These are phyloP conservation scores for Colletotrichum sojae DNA, from an alignment of 2,329 filamentous ascomycete genomes.

Conservation along the genomic window DNA sequence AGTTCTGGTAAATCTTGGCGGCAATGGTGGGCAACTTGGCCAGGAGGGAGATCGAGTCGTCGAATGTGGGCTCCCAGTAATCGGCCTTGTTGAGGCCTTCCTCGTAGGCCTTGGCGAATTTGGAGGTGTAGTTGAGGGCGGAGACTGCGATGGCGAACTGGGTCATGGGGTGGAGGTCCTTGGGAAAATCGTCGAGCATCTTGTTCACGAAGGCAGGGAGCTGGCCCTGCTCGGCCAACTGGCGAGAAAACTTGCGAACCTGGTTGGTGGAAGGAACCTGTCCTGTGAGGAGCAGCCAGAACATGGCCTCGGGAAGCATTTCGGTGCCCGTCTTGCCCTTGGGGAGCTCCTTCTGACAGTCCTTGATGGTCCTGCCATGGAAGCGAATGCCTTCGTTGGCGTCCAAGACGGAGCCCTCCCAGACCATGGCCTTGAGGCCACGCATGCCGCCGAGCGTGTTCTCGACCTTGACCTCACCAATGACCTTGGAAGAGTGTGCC, in stretches of 20 bases:
- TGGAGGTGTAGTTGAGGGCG: constrained; percentile 94
- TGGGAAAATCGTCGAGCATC: constrained; percentile 92
- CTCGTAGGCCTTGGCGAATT: constrained; percentile 95
- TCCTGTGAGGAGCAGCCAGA: constrained; percentile 97
- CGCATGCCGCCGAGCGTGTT: constrained; percentile 97
- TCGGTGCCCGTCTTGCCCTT: constrained; percentile 94
- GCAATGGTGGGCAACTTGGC: constrained; percentile 98
- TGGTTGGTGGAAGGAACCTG: constrained; percentile 88
- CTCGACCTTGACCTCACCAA: constrained; percentile 94
- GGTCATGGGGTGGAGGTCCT: constrained; percentile 96
- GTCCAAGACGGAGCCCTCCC: constrained; percentile 98
- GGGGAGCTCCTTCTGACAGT: constrained; percentile 93
- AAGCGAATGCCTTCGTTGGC: constrained; percentile 98
- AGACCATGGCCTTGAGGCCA: constrained; percentile 97
- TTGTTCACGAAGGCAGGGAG: constrained; percentile 88
- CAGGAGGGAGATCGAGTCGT: constrained; percentile 92
- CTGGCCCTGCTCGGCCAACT: constrained; percentile 87
- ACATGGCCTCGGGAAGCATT: constrained; percentile 99
- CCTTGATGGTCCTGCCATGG: constrained; percentile 97
- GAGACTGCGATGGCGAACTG: constrained; percentile 96
- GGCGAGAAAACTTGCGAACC: constrained; percentile 84
- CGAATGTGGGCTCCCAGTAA: constrained; percentile 99
- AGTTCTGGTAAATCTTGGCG: constrained; percentile 96
- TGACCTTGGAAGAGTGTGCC: constrained; percentile 82
- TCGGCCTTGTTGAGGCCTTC: constrained; percentile 92